These are phyloP conservation scores for Kuraishia cidri DNA, from an alignment of 805 yeast genomes.

Conservation along the genomic window DNA sequence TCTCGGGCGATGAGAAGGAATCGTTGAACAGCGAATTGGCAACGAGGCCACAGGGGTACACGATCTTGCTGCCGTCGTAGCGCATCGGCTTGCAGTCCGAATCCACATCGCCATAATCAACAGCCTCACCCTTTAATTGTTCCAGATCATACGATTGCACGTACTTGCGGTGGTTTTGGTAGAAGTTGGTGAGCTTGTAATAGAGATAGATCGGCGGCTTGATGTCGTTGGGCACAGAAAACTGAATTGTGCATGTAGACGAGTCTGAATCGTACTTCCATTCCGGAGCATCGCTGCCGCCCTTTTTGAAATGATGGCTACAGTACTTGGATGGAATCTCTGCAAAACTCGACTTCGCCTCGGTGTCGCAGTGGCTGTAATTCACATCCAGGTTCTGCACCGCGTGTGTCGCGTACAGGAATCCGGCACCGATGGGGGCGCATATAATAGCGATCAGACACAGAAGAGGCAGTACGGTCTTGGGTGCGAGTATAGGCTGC, in stretches of 20 bases:
- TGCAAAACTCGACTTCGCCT: constrained; percentile 26
- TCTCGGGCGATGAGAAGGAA: constrained; percentile 51
- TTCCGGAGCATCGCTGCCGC: constrained; percentile 32
- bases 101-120: constrained; percentile 37
- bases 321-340: constrained; percentile 54
- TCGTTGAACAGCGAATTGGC: constrained; percentile 93
- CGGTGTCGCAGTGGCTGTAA: constrained; percentile 58
- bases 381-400: constrained; percentile 71
- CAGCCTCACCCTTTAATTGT: constrained; percentile 75
- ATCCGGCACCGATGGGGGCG: constrained; percentile 86
- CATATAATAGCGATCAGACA: constrained; percentile 68
- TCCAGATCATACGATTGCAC: constrained; percentile 76
- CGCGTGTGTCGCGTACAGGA: constrained; percentile 66
- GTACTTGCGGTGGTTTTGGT: constrained; percentile 90
- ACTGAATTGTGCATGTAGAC: constrained; percentile 54
- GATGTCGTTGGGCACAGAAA: constrained; percentile 64
- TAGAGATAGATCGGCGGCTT: constrained; percentile 67
- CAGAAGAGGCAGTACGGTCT: constrained; percentile 80
- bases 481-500: constrained; percentile 88
- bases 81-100: constrained; percentile 45
- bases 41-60: constrained; percentile 92
- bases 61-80: constrained; percentile 25
- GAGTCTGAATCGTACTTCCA: constrained; percentile 48
- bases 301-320: constrained; percentile 49
- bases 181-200: constrained; percentile 84